Evolutionary conservation across 2,329 filamentous ascomycete species (phyloP).

Genomic region (Fusarium zealandicum): DNA sequence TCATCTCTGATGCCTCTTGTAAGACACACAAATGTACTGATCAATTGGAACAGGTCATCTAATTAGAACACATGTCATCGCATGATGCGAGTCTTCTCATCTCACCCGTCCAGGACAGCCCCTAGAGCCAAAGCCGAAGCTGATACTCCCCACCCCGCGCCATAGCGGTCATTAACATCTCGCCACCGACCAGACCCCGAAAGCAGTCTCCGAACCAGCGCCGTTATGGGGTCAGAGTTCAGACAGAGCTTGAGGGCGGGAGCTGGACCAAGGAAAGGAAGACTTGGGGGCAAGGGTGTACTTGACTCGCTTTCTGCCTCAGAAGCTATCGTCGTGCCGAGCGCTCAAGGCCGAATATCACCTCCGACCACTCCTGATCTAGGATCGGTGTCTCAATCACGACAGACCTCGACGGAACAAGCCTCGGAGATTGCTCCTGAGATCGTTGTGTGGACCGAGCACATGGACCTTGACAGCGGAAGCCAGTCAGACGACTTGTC

Average conservation of each 20-base stretch:
- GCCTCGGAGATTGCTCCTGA: constrained; percentile 50
- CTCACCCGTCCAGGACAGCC: constrained; percentile 37
- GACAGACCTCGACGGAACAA: constrained; percentile 45
- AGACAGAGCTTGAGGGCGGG: constrained; percentile 33
- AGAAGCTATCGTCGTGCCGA: constrained; percentile 32
- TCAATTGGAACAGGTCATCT: constrained; percentile 6
- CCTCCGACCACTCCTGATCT: constrained; percentile 38
- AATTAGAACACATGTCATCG: constrained; percentile 11
- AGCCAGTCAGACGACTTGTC: constrained; percentile 39
- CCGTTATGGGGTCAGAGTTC: constrained; percentile 39
- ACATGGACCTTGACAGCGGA: constrained; percentile 45
- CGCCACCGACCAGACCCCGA: constrained; percentile 24
- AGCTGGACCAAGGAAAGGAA: constrained; percentile 35
- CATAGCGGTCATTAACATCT: constrained; percentile 27
- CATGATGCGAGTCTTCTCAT: constrained; percentile 40
- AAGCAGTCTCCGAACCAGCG: constrained; percentile 24
- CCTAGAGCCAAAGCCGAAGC: constrained; percentile 35
- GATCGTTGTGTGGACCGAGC: constrained; percentile 55
- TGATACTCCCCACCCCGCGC: constrained; percentile 32
- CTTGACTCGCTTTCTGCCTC: constrained; percentile 41
- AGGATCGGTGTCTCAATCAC: constrained; percentile 41
- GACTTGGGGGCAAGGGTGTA: constrained; percentile 27
- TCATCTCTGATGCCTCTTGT: constrained; percentile 8
- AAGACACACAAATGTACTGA: constrained; percentile 25
- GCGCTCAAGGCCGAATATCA: constrained; percentile 42